These are phyloP conservation scores for Penicillium goetzii DNA, from an alignment of 495 filamentous ascomycete species.

Conservation along the genomic window DNA sequence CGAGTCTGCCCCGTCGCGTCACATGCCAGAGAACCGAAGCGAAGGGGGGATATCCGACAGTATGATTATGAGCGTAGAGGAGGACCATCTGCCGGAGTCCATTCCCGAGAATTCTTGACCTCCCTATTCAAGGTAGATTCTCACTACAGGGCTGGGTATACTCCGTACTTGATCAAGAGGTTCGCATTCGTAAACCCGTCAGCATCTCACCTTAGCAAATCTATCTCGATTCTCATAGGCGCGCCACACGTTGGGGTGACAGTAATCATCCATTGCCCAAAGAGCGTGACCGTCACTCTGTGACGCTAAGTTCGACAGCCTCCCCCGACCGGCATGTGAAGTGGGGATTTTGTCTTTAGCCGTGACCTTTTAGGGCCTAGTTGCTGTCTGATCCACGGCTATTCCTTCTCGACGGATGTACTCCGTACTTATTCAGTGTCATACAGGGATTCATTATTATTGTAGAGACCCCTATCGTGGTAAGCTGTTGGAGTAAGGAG, in stretches of 20 bases:
- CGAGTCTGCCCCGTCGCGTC: conserved; percentile 7
- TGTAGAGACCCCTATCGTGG: background rate
- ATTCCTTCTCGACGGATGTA: background rate
- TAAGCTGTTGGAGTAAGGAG: background rate
- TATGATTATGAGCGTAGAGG: background rate
- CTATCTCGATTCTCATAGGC: background rate
- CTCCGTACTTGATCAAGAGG: background rate
- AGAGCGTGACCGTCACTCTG: background rate
- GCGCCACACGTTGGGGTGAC: conserved; percentile 3
- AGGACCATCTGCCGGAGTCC: background rate
- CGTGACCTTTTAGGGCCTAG: conserved; percentile 1
- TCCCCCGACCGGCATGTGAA: conserved; percentile 4
- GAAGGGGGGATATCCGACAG: background rate
- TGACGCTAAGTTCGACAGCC: background rate
- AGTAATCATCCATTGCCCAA: background rate
- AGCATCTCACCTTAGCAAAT: background rate
- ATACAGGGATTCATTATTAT: background rate
- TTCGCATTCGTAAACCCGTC: background rate
- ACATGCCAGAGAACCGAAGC: background rate
- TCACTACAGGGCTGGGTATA: background rate
- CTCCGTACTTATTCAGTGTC: background rate
- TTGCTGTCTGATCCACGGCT: background rate
- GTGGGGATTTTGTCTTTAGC: background rate
- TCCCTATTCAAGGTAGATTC: background rate
- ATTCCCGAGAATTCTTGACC: conserved; percentile 1